A percentile compares a stretch with the other conserved stretches of the same genome.
Evolutionary conservation across 208 protist species (phyloP).

Genomic region (Leishmania braziliensis): DNA sequence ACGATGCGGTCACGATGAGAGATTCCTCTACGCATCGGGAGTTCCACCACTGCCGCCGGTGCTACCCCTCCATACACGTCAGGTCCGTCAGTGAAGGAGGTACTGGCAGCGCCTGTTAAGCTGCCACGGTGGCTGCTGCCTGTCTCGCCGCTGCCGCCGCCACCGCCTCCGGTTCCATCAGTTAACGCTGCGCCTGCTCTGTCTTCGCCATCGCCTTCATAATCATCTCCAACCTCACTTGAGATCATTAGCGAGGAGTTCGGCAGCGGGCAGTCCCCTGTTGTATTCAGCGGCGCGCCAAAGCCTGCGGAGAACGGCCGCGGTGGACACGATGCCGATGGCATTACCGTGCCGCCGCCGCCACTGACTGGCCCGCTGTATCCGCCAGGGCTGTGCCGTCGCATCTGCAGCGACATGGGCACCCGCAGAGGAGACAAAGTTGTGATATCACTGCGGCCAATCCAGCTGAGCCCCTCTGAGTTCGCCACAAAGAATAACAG

Average conservation of each 20-base stretch:
- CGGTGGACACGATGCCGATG: conserved; percentile 13
- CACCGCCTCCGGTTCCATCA: conserved; percentile 3
- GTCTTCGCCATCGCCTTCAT: conserved; percentile 12
- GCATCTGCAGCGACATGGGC: conserved; percentile 14
- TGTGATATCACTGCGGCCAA: conserved; percentile 31
- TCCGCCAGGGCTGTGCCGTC: background rate
- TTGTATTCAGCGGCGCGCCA: conserved; percentile 8
- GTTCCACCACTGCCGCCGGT: conserved; percentile 8
- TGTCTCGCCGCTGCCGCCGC: background rate
- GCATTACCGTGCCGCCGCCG: background rate
- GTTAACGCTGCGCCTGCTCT: background rate
- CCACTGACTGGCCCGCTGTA: background rate
- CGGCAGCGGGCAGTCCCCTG: conserved; percentile 2
- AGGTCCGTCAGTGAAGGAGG: conserved; percentile 9
- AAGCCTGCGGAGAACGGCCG: conserved; percentile 8
- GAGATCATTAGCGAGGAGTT: background rate
- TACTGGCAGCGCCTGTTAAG: conserved; percentile 1
- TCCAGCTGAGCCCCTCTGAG: conserved; percentile 31
- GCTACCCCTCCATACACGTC: conserved; percentile 5
- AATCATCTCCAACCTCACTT: conserved; percentile 4
- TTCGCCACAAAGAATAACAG: conserved; percentile 48
- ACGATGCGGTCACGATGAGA: conserved; percentile 26
- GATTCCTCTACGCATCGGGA: conserved; percentile 1
- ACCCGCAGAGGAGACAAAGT: conserved; percentile 22
- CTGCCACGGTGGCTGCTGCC: background rate